phyloP scores from a whole-genome alignment of 345 rosid genomes.

The Salix exigua region DNA sequence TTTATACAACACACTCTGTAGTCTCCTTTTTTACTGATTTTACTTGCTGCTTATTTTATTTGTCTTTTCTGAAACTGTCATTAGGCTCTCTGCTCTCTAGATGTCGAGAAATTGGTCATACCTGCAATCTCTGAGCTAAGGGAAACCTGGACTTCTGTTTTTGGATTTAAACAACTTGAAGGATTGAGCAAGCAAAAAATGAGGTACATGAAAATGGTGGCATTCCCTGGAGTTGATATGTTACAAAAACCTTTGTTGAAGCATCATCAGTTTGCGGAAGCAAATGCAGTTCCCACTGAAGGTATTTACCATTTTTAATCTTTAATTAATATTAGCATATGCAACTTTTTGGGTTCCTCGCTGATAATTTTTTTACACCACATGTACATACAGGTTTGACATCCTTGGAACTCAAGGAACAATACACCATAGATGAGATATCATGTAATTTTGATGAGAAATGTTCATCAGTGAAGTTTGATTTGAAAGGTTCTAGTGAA shows the following conservation, averaged over 20 bases:
- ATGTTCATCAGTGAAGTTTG: constrained; percentile 14
- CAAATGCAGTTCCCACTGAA: constrained; percentile 17
- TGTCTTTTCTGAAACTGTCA: constrained; percentile 7
- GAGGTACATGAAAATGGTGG: constrained; percentile 65
- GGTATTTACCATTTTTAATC: constrained; percentile 28
- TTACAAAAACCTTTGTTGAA: constrained; percentile 57
- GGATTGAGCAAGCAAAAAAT: constrained; percentile 39
- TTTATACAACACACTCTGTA: constrained; percentile 3
- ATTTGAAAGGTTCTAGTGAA: constrained; percentile 25
- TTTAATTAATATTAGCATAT: not conserved
- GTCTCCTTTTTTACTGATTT: not conserved
- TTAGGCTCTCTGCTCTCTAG: constrained; percentile 71
- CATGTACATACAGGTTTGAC: constrained; percentile 28
- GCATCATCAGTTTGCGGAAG: constrained; percentile 24
- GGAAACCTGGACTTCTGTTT: constrained; percentile 85
- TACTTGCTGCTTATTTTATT: not conserved
- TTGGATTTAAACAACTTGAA: constrained; percentile 65
- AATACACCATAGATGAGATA: constrained; percentile 10
- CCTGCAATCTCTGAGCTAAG: constrained; percentile 86
- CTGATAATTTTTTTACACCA: not conserved
- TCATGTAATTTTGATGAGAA: constrained; percentile 6
- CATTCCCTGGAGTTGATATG: constrained; percentile 90
- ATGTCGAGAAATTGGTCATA: constrained; percentile 75
- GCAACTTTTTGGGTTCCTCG: not conserved
- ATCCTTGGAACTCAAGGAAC: constrained; percentile 22